phyloP scores from a whole-genome alignment of 306 rosid species.

The Quercus dentata region DNA sequence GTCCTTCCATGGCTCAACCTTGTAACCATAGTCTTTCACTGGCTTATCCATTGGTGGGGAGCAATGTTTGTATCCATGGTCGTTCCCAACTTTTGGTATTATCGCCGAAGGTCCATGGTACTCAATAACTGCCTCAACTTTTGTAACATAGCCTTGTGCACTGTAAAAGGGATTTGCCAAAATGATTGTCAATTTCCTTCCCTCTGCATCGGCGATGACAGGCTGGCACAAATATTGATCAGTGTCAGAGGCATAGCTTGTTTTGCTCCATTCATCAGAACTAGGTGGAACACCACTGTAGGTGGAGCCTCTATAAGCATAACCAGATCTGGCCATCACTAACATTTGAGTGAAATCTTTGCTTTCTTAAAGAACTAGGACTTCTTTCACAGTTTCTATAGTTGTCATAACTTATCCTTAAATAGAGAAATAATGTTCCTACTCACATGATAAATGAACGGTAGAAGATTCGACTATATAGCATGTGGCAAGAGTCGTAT shows the following conservation, averaged over 20 bases:
- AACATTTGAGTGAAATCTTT: neutral
- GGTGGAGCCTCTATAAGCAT: conserved; percentile 12
- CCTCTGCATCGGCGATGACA: conserved; percentile 14
- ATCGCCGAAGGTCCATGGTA: neutral
- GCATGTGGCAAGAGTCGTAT: too few species aligned
- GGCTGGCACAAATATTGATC: neutral
- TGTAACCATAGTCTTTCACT: too few species aligned
- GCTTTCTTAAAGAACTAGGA: neutral
- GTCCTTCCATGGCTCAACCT: too few species aligned
- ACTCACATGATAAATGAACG: neutral
- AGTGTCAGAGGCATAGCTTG: conserved; percentile 3
- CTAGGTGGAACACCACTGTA: conserved; percentile 3
- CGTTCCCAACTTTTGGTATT: neutral
- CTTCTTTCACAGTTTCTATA: neutral
- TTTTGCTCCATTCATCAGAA: conserved; percentile 19
- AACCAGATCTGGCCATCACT: conserved; percentile 40
- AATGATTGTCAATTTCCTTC: neutral
- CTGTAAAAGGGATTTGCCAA: neutral
- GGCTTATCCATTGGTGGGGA: too few species aligned
- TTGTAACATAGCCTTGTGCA: conserved; percentile 8
- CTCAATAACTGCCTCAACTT: conserved; percentile 18
- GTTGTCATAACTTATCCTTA: neutral
- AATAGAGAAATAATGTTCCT: neutral
- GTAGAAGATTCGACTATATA: too few species aligned
- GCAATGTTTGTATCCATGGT: too few species aligned